Conservation (phyloP, 192 early-diverging fungal species). For the Neocallimastix lanati region DNA sequence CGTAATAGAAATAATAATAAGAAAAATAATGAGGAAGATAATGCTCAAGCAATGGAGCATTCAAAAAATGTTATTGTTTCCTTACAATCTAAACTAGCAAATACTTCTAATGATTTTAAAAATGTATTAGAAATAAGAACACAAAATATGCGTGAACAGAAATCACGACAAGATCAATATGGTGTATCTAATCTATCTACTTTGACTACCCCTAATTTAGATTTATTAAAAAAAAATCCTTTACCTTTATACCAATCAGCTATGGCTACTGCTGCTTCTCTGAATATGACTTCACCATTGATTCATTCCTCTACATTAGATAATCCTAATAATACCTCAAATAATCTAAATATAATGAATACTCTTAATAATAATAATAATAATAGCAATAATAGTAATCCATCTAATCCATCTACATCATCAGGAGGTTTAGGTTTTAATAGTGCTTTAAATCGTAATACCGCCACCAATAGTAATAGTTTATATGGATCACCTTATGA, state of each 20-base stretch:
- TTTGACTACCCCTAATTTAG: neutral
- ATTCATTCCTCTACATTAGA: slow-evolving; percentile 34
- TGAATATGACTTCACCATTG: slow-evolving; percentile 7
- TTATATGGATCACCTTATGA: too few relatives aligned
- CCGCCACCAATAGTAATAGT: too few relatives aligned
- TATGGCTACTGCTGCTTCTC: neutral
- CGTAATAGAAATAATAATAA: slow-evolving; percentile 27
- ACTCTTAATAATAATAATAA: too few relatives aligned
- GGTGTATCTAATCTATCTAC: slow-evolving; percentile 5
- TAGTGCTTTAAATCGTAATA: too few relatives aligned
- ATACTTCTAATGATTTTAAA: slow-evolving; percentile 78
- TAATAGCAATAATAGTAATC: too few relatives aligned
- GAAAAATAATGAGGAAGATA: slow-evolving; percentile 9
- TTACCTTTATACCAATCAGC: neutral
- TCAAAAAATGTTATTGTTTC: slow-evolving; percentile 76
- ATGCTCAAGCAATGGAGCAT: slow-evolving; percentile 70
- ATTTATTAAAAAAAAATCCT: neutral
- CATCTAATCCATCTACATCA: too few relatives aligned
- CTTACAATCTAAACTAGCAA: slow-evolving; percentile 79
- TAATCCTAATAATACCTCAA: slow-evolving; percentile 9
- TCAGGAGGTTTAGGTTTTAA: too few relatives aligned
- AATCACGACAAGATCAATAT: slow-evolving; percentile 78
- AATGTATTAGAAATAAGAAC: slow-evolving; percentile 90
- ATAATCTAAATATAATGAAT: too few relatives aligned
- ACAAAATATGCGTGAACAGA: slow-evolving; percentile 86